Evolutionary conservation across 176 grass and related monocot genomes (phyloP), one percentile per base, ranked within the genome.

Genomic region (Areca catechu): DNA sequence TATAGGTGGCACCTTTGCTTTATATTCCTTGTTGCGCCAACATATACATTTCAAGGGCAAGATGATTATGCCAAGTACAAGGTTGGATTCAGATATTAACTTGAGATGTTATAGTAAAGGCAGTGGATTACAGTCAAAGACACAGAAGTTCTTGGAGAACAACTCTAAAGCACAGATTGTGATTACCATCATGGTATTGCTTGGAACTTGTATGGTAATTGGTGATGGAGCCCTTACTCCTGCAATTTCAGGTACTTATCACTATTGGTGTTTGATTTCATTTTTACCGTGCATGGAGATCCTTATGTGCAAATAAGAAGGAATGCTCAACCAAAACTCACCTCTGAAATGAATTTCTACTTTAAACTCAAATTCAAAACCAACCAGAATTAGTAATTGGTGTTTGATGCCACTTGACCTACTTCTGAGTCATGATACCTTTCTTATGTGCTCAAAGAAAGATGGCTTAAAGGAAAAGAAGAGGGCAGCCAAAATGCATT

Each of bases 191-290:
- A 7, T 87, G n/a, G 83, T 87, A 15, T 18, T 93, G 61, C 22
- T 72, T 53, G 89, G 80, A 15, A 93, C 83, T 22, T 93, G 83
- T 54, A 93, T 93, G 89, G 76, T 93, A 17, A 78, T 93, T 20
- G 89, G 89, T 51, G 83, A 87, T 54, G 89, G 89, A 61, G 83
- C 89, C 5, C 83, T 93, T 34, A 93, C 83, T 48, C 89, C 89
- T 22, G 81, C 89, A 18, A 87, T 87, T 61, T 93, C 89, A 84
- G 89, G 89, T 93, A 72, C 66, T 57, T 16, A 10, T 12, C n/a
- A n/a, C n/a, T n/a, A n/a, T n/a, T n/a, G n/a, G n/a, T n/a, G n/a
- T n/a, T n/a, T 37, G 1, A 37, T 37, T 37, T 10, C 30, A 37
- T 37, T 37, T 34, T 37, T 10, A 37, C 7, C 2, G 1, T 37